Evolutionary conservation across 352 stramenopile species (phyloP).

Genomic region (Globisporangium paddicum): DNA sequence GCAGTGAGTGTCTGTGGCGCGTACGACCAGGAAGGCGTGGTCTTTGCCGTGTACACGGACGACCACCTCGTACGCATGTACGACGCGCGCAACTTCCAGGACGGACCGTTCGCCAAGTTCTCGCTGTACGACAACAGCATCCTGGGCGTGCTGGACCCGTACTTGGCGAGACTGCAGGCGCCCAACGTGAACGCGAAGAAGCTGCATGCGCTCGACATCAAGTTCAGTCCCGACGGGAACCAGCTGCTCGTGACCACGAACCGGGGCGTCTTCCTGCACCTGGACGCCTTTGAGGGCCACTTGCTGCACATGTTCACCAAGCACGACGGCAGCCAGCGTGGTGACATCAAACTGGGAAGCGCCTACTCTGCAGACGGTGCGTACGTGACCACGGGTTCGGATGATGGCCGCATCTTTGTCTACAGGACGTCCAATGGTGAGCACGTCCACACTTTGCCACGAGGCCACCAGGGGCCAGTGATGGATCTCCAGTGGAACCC

Average conservation of each 20-base stretch:
- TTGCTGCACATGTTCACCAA: slow-evolving; percentile 69
- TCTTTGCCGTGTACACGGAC: slow-evolving; percentile 84
- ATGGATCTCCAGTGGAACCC: slow-evolving; percentile 79
- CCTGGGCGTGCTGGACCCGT: slow-evolving; percentile 50
- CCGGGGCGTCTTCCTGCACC: slow-evolving; percentile 70
- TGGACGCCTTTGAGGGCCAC: slow-evolving; percentile 83
- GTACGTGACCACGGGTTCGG: slow-evolving; percentile 64
- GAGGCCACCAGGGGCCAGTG: slow-evolving; percentile 60
- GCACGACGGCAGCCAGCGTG: slow-evolving; percentile 30
- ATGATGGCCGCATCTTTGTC: slow-evolving; percentile 70
- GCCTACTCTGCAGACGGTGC: slow-evolving; percentile 72
- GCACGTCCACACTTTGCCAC: slow-evolving; percentile 44
- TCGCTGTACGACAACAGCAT: slow-evolving; percentile 78
- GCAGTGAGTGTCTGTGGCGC: slow-evolving; percentile 60
- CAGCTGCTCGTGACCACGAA: slow-evolving; percentile 82
- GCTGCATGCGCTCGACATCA: slow-evolving; percentile 71
- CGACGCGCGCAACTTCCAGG: slow-evolving; percentile 83
- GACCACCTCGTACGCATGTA: slow-evolving; percentile 88
- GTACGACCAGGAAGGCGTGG: slow-evolving; percentile 82
- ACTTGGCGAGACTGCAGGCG: slow-evolving; percentile 45
- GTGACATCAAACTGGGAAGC: slow-evolving; percentile 47
- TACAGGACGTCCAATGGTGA: slow-evolving; percentile 62
- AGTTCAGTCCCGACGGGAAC: slow-evolving; percentile 85
- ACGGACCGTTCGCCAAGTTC: slow-evolving; percentile 87
- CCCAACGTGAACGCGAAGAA: slow-evolving; percentile 50